Evolutionary conservation across 768 basidiomycete genomes (phyloP).

Genomic region (Termitomyces eurrhizus): DNA sequence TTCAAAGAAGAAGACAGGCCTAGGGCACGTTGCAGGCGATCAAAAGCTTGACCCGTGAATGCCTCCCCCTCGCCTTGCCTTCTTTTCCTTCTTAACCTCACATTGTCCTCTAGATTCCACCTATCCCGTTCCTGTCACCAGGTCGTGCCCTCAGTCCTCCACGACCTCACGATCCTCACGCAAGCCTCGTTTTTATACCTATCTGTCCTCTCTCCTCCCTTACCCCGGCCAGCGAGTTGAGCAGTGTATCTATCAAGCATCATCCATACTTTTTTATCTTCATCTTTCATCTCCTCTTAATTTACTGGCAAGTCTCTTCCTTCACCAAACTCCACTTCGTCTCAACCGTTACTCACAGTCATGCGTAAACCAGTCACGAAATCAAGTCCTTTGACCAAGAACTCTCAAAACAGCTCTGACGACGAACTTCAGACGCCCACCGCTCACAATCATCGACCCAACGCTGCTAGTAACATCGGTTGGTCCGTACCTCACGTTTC

Average conservation of each 20-base stretch:
- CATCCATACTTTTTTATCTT: conserved; percentile 16
- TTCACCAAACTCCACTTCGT: conserved; percentile 16
- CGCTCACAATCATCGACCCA: conserved; percentile 28
- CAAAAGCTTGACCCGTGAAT: conserved; percentile 56
- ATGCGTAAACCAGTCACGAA: conserved; percentile 70
- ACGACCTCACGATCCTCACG: conserved; percentile 59
- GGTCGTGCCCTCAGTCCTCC: conserved; percentile 20
- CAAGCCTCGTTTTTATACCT: conserved; percentile 50
- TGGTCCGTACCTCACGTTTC: conserved; percentile 50
- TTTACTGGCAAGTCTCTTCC: conserved; percentile 36
- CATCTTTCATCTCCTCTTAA: conserved; percentile 31
- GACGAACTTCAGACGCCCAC: conserved; percentile 33
- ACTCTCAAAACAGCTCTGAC: conserved; percentile 30
- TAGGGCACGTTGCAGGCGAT: conserved; percentile 75
- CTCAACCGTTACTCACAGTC: conserved; percentile 37
- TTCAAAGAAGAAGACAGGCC: conserved; percentile 40
- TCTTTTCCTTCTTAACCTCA: conserved; percentile 46
- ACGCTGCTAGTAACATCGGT: conserved; percentile 34
- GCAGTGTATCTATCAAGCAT: conserved; percentile 23
- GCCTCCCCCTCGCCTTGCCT: conserved; percentile 61
- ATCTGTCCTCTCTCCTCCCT: conserved; percentile 27
- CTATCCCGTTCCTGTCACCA: conserved; percentile 26
- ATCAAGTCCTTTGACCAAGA: conserved; percentile 40
- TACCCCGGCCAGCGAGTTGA: conserved; percentile 21
- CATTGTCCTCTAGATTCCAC: conserved; percentile 25